These are phyloP conservation scores for Dictyostelium capitatum DNA, from an alignment of 78 protist species.

Conservation along the genomic window DNA sequence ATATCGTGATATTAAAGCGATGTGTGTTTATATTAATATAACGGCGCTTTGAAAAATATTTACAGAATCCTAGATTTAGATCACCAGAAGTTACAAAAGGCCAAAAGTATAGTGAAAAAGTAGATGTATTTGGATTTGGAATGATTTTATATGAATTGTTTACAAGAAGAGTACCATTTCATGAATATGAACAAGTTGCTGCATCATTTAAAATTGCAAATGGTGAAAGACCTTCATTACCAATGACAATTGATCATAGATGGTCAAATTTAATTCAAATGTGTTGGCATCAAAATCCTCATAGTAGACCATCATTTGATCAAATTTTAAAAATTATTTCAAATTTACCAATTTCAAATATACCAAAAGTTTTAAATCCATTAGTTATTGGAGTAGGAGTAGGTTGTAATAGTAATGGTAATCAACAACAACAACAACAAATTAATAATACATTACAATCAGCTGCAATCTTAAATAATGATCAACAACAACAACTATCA, in stretches of 20 bases:
- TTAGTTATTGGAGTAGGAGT: not conserved
- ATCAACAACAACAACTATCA: not conserved
- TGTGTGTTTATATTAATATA: too few species aligned
- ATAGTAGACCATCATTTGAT: conserved; percentile 61
- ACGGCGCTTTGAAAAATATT: too few species aligned
- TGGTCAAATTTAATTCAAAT: conserved; percentile 55
- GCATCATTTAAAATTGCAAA: conserved; percentile 61
- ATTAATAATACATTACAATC: not conserved
- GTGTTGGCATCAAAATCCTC: conserved; percentile 77
- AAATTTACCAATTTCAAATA: conserved; percentile 58
- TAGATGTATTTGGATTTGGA: conserved; percentile 83
- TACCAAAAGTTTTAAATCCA: conserved; percentile 8
- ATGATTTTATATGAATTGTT: conserved; percentile 80
- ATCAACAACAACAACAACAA: not conserved
- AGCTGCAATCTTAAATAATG: not conserved
- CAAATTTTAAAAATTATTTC: conserved; percentile 6
- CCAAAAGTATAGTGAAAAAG: conserved; percentile 51
- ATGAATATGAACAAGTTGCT: conserved; percentile 55
- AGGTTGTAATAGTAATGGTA: too few species aligned
- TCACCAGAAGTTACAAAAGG: conserved; percentile 85
- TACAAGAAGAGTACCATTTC: conserved; percentile 70
- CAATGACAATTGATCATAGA: conserved; percentile 17
- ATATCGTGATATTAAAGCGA: too few species aligned
- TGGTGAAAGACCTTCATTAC: conserved; percentile 65
- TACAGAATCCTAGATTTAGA: conserved; percentile 78